These are phyloP conservation scores for Entomortierella parvispora DNA, from an alignment of 192 early-diverging fungal genomes.

Conservation along the genomic window DNA sequence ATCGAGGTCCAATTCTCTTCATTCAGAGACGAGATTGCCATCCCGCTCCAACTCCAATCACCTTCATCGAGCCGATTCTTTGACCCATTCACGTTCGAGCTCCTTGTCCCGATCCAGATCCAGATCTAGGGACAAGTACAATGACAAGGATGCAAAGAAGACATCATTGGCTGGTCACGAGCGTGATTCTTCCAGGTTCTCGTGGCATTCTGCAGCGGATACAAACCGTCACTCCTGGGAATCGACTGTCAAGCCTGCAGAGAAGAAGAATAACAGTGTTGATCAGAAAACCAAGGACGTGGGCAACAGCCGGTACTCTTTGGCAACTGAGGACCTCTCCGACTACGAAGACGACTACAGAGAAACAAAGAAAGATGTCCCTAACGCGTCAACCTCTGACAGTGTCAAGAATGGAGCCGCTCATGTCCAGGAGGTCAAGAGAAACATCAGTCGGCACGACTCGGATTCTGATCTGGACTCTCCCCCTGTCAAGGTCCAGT, in stretches of 20 bases:
- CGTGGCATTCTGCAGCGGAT: slow-evolving; percentile 17
- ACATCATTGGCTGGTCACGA: too few species aligned
- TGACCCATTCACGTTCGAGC: neutral
- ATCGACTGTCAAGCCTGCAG: neutral
- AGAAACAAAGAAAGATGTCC: neutral
- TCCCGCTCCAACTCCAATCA: too few species aligned
- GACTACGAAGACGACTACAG: slow-evolving; percentile 11
- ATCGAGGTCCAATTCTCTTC: too few species aligned
- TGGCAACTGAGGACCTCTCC: slow-evolving; percentile 12
- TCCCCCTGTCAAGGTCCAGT: slow-evolving; percentile 48
- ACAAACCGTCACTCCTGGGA: slow-evolving; percentile 39
- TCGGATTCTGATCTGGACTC: slow-evolving; percentile 34
- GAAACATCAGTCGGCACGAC: neutral
- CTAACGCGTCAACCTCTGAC: neutral
- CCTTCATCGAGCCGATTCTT: neutral
- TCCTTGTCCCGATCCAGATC: neutral
- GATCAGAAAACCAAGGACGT: neutral
- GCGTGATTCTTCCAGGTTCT: slow-evolving; percentile 15
- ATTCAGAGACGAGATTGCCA: too few species aligned
- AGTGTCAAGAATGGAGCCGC: neutral
- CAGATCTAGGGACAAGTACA: neutral
- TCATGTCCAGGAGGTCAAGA: neutral
- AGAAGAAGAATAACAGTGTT: neutral
- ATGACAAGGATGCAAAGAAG: neutral
- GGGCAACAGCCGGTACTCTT: slow-evolving; percentile 10